Evolutionary conservation across 148 eudicot species (phyloP), one percentile per base, ranked within the genome.

Genomic region (Chenopodium suecicum): DNA sequence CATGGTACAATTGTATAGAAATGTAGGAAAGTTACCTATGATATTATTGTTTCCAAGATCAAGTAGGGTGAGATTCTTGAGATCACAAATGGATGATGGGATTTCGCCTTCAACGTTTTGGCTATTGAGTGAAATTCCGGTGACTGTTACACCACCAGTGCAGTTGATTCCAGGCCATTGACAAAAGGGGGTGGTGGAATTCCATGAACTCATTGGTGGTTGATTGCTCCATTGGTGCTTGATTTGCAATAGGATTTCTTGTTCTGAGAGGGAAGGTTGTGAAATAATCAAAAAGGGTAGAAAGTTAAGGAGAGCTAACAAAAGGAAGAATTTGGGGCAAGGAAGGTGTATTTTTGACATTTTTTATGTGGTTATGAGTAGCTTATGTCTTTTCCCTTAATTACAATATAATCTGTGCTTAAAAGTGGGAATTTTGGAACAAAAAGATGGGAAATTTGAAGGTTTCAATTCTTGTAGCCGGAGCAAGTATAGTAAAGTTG

Each of bases 131-230:
- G 9, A 4, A 50, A 90, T 62, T 20, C 84, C 89, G 48, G 91
- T 88, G 86, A 92, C 91, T 8, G 79, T 22, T 76, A 81, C 84
- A 73, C 46, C n/a, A 6, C 4, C 66, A 48, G 52, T n/a, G 89
- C 99, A 92, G 1, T 10, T 20, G 67, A 96, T 84, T 41, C 88
- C 97, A 20, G 75, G 84, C 98, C 98, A 96, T 7, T 31, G 73
- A 72, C 99, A 96, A 29, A 87, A 91, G 0, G 90, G 76, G 27
- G 87, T 85, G 58, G 93, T 73, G 62, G 86, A 3, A 73, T 79
- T 82, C 99, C 99, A 96, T 20, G 86, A 64, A 27, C 79, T 23
- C n/a, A 90, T 77, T 34, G 84, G 58, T 0, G 83, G 66, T 34
- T 89, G 94, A 69, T 89, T 83, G 22, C 84, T 81, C 90, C 91